These are phyloP conservation scores for Moricandia moricandioides DNA, from an alignment of 345 rosid species.

Conservation along the genomic window DNA sequence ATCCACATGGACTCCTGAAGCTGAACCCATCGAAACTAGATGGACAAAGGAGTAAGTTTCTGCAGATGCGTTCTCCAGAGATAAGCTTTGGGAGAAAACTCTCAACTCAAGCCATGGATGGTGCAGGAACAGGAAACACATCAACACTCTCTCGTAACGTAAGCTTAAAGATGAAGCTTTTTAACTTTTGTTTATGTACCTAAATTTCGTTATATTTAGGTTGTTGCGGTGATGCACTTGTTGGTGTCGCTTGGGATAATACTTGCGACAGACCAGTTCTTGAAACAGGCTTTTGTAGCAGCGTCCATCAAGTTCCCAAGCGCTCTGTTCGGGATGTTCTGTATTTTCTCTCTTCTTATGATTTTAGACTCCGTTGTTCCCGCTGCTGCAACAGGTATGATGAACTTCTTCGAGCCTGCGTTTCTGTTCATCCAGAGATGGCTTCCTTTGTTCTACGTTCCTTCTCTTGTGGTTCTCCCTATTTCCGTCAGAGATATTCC, in stretches of 20 bases:
- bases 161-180: too few relatives aligned
- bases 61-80: conserved; percentile 43
- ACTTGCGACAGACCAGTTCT: conserved; percentile 65
- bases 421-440: conserved; percentile 86
- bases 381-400: conserved; percentile 61
- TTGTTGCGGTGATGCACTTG: conserved; percentile 61
- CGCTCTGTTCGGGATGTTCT: conserved; percentile 94
- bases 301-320: conserved; percentile 97
- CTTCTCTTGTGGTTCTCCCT: conserved; percentile 84
- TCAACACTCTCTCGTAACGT: conserved; percentile 49
- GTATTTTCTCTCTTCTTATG: conserved; percentile 75
- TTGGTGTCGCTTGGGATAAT: conserved; percentile 73
- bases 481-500: conserved; percentile 88
- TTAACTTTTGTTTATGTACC: too few relatives aligned
- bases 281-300: conserved; percentile 73
- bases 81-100: conserved; percentile 30
- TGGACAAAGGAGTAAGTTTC: conserved; percentile 37
- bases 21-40: conserved; percentile 5
- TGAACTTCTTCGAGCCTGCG: conserved; percentile 84
- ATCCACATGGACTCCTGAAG: neutral
- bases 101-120: conserved; percentile 41
- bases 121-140: conserved; percentile 43
- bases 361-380: conserved; percentile 66
- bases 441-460: conserved; percentile 95
- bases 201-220: conserved; percentile 23